These are phyloP conservation scores for Aspergillus coremiiformis DNA, from an alignment of 495 filamentous ascomycete genomes.

Conservation along the genomic window DNA sequence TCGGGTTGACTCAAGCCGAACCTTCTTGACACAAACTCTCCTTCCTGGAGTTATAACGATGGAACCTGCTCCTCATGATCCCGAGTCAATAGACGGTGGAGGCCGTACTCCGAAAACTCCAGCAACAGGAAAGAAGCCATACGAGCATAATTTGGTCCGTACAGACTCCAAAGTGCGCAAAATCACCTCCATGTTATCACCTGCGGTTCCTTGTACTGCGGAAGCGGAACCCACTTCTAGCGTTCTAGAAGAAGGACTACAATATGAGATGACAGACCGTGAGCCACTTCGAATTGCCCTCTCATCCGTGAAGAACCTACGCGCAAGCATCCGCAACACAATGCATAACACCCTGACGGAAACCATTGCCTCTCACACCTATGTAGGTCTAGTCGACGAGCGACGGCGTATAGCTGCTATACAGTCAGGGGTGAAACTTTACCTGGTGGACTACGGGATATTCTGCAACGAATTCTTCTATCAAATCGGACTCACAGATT, in stretches of 20 bases:
- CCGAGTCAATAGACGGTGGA: slow-evolving; percentile 13
- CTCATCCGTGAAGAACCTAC: slow-evolving; percentile 76
- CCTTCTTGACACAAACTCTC: slow-evolving; percentile 87
- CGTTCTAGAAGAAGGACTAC: slow-evolving; percentile 41
- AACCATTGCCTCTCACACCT: slow-evolving; percentile 81
- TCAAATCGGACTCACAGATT: slow-evolving; percentile 92
- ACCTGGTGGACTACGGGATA: slow-evolving; percentile 89
- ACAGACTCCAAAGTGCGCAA: slow-evolving; percentile 88
- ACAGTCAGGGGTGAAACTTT: slow-evolving; percentile 88
- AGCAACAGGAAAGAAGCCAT: slow-evolving; percentile 50
- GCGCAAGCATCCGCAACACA: slow-evolving; percentile 67
- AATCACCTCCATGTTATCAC: slow-evolving; percentile 87
- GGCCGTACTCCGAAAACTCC: slow-evolving; percentile 29
- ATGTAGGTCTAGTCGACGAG: slow-evolving; percentile 89
- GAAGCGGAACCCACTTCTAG: slow-evolving; percentile 15
- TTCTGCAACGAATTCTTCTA: slow-evolving; percentile 91
- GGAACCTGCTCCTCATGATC: slow-evolving; percentile 24
- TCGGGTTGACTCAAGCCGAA: slow-evolving; percentile 88
- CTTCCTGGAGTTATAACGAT: slow-evolving; percentile 54
- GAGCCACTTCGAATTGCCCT: slow-evolving; percentile 60
- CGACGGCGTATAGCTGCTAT: slow-evolving; percentile 80
- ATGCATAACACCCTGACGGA: slow-evolving; percentile 91
- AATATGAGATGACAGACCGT: slow-evolving; percentile 65
- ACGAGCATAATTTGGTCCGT: slow-evolving; percentile 84
- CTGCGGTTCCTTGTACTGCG: slow-evolving; percentile 24